Conservation (phyloP, 2,329 filamentous ascomycete species). For the Fulvia fulva region DNA sequence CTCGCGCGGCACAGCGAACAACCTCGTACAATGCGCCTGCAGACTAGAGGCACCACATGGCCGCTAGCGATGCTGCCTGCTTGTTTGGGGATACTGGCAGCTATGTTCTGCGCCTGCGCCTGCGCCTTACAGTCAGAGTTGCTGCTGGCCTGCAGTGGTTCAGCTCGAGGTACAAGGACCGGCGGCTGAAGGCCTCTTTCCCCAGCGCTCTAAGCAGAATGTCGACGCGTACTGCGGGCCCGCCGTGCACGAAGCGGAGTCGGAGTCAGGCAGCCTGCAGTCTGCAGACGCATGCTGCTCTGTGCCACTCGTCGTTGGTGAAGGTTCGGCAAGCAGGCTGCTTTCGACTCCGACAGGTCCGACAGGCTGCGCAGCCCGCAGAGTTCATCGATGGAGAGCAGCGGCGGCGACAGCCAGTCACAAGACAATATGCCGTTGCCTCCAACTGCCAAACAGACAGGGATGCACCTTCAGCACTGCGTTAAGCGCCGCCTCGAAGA, state of each 20-base stretch:
- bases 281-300: slow-evolving; percentile 1
- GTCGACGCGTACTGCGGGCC: neutral
- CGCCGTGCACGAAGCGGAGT: neutral
- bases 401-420: slow-evolving; percentile 1
- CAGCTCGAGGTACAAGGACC: slow-evolving; percentile 4
- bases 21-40: neutral
- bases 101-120: neutral
- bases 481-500: neutral
- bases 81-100: neutral
- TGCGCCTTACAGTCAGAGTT: neutral
- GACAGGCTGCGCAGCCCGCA: neutral
- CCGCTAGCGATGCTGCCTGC: slow-evolving; percentile 1
- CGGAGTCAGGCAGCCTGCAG: neutral
- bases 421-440: neutral
- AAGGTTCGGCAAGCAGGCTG: neutral
- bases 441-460: neutral
- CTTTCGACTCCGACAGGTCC: neutral
- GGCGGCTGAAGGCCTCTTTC: neutral
- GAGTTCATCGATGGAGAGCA: neutral
- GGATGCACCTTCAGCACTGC: neutral
- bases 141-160: slow-evolving; percentile 5
- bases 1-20: neutral
- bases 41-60: neutral
- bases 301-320: neutral
- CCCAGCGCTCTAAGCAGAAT: neutral